Evolutionary conservation across 495 filamentous ascomycete genomes (phyloP).

Genomic region (Monascus purpureus): DNA sequence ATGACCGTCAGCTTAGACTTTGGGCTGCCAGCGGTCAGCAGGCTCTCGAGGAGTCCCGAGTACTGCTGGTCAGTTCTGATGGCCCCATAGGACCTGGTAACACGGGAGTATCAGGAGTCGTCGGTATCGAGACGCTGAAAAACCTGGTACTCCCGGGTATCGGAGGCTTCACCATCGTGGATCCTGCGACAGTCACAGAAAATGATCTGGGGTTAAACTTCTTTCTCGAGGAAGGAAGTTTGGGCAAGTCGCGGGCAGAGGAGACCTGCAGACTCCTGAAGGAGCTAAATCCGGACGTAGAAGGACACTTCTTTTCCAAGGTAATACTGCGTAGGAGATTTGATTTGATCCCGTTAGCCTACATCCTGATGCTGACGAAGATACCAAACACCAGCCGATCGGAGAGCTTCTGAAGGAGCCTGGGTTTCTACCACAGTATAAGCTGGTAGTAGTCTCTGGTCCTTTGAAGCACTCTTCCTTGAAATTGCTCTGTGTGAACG

Average conservation of each 20-base stretch:
- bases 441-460: conserved; percentile 59
- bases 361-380: no score
- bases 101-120: conserved; percentile 52
- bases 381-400: no score
- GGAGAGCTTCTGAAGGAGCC: conserved; percentile 24
- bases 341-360: no score
- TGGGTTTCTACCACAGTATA: conserved; percentile 42
- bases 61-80: conserved; percentile 71
- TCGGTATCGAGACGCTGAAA: conserved; percentile 87
- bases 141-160: conserved; percentile 91
- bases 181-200: conserved; percentile 62
- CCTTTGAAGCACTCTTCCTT: conserved; percentile 50
- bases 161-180: conserved; percentile 87
- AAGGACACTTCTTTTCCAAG: conserved; percentile 46
- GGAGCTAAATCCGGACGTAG: conserved; percentile 93
- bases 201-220: conserved; percentile 90
- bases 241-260: conserved; percentile 72
- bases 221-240: conserved; percentile 67
- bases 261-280: conserved; percentile 58
- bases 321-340: no score
- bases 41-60: conserved; percentile 76
- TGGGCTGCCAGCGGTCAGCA: conserved; percentile 91
- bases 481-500: conserved; percentile 40
- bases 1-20: conserved; percentile 88
- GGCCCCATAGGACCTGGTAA: conserved; percentile 23